Evolutionary conservation across 75 land plant genomes (phyloP), one percentile per base, ranked within the genome.

Genomic region (Sequoiadendron giganteum): DNA sequence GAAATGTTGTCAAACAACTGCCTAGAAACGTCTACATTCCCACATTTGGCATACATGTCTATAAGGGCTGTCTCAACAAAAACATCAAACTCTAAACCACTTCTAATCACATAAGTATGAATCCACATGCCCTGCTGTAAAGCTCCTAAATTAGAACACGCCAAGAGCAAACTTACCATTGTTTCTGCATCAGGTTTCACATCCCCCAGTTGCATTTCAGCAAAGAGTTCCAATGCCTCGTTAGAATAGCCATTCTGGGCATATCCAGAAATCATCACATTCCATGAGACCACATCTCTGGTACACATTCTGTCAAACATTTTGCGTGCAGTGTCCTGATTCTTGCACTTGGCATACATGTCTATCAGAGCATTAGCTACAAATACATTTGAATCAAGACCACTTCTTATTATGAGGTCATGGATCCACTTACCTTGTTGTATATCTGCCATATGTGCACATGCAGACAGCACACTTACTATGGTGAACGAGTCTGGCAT

Each of bases 41-140:
- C 91, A 72, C 91, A 90, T 19, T 90, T 88, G 30, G 87, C 89
- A 88, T 90, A 90, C 91, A 90, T 88, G 56, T 88, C 89, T 10
- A 88, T 61, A 49, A 90, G 80, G 72, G 91, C 88, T 75, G 81
- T 90, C 47, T 47, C 86, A 21, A 90, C 56, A 42, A 87, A 88
- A 21, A 90, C 86, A 87, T 90, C 86, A 21, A n/a, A 16, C 43
- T 85, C 32, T 18, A 90, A 48, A 7, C 81, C 40, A 45, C 38
- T 34, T 39, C 88, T 70, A 32, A 82, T 76, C 21, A 90, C 36
- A 18, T 73, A 72, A 30, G 21, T 39, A 81, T 90, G 88, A 30
- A 85, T 61, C 13, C 47, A 83, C 52, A 34, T 83, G 16, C 91
- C 91, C 54, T 72, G 85, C 10, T 56, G 86, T 48, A 87, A 49